Percentiles rank a stretch among this genome's conserved stretches.
phyloP scores from a whole-genome alignment of 345 rosid genomes.

The Populus pruinosa region DNA sequence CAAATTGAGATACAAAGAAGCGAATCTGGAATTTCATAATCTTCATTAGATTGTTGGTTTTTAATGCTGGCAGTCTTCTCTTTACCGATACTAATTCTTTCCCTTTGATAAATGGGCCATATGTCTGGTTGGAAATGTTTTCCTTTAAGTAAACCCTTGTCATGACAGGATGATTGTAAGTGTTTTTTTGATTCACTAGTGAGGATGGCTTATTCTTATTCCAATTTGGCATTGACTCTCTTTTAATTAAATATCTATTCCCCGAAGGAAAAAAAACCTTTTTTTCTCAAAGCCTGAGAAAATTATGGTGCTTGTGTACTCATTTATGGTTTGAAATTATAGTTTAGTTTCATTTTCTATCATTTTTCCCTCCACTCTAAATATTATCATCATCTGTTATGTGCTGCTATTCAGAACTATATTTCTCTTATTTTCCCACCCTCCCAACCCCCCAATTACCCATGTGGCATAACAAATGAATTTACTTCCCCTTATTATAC shows the following conservation, averaged over 20 bases:
- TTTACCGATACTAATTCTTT: not conserved
- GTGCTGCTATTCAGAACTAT: not conserved
- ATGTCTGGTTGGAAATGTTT: not conserved
- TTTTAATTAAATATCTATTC: too few species aligned
- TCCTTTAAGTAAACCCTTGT: not conserved
- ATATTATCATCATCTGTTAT: not conserved
- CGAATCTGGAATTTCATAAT: not conserved
- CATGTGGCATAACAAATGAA: not conserved
- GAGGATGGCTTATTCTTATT: not conserved
- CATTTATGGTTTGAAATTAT: not conserved
- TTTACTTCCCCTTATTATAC: not conserved
- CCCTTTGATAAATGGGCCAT: not conserved
- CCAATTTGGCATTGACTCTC: not conserved
- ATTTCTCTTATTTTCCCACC: too few species aligned
- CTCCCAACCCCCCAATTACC: too few species aligned
- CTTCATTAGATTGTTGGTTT: not conserved
- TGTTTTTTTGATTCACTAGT: not conserved
- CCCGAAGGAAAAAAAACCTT: not conserved
- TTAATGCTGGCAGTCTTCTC: not conserved
- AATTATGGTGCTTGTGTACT: not conserved
- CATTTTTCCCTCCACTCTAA: not conserved
- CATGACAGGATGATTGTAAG: not conserved
- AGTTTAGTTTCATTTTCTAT: not conserved
- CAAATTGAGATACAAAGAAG: not conserved
- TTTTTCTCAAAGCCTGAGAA: not conserved